These are phyloP conservation scores for Orbilia oligospora DNA, from an alignment of 2,329 filamentous ascomycete species.

Conservation along the genomic window DNA sequence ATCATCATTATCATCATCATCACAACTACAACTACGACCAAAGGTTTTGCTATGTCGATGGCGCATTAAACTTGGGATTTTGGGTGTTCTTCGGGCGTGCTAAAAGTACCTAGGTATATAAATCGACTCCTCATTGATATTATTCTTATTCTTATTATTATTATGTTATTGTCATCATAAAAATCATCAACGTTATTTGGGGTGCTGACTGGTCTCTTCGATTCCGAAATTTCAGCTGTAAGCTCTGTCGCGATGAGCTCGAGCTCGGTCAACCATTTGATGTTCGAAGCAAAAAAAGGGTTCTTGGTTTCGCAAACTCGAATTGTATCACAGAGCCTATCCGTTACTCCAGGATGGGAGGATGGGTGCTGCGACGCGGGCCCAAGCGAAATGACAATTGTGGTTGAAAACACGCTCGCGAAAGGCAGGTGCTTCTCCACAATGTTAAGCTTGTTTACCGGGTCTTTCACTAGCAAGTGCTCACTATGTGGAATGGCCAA, in stretches of 20 bases:
- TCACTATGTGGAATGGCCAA: neutral
- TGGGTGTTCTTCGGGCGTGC: neutral
- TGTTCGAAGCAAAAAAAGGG: conserved; percentile 75
- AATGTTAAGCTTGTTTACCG: neutral
- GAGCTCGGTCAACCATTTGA: conserved; percentile 70
- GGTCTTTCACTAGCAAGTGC: neutral
- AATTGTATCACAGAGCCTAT: conserved; percentile 74
- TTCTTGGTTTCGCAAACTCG: conserved; percentile 77
- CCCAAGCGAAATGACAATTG: conserved; percentile 66
- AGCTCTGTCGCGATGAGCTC: neutral
- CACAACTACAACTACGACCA: neutral
- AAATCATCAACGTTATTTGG: too few relatives aligned
- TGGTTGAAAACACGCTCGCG: conserved; percentile 72
- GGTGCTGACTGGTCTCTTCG: too few relatives aligned
- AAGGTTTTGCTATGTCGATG: neutral
- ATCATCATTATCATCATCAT: too few relatives aligned
- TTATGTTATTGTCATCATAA: too few relatives aligned
- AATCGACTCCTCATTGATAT: neutral
- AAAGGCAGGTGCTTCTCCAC: conserved; percentile 57
- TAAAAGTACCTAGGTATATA: neutral
- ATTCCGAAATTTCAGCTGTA: neutral
- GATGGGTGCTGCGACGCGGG: conserved; percentile 64
- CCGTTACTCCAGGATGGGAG: conserved; percentile 15
- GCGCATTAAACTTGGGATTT: neutral
- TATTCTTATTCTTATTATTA: too few relatives aligned